Conservation (phyloP, 805 yeast genomes). For the Pichia thaimueangensis region DNA sequence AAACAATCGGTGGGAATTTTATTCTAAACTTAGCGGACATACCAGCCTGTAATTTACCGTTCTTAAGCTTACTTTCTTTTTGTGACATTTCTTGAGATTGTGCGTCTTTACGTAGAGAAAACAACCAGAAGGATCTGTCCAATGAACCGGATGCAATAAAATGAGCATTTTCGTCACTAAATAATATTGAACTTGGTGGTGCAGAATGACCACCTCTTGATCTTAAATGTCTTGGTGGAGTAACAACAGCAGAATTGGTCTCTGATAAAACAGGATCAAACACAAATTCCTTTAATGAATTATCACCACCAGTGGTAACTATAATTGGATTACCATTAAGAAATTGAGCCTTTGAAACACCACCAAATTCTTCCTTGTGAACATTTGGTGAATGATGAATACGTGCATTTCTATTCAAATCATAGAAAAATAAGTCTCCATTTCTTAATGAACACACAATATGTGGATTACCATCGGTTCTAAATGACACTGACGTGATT, state of each 20-base stretch:
- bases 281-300: conserved; percentile 79
- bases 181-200: conserved; percentile 71
- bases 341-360: conserved; percentile 67
- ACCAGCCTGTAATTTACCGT: conserved; percentile 52
- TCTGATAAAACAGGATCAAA: conserved; percentile 85
- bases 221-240: conserved; percentile 87
- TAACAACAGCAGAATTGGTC: conserved; percentile 54
- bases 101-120: conserved; percentile 90
- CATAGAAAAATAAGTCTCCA: conserved; percentile 86
- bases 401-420: conserved; percentile 63
- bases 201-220: conserved; percentile 97
- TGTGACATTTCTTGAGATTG: conserved; percentile 94
- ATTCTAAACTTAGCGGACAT: conserved; percentile 45
- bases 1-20: conserved; percentile 70
- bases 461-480: conserved; percentile 87
- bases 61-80: conserved; percentile 40
- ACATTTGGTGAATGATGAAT: conserved; percentile 69
- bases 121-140: conserved; percentile 84
- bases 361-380: conserved; percentile 70
- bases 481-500: conserved; percentile 65
- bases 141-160: conserved; percentile 78
- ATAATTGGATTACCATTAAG: conserved; percentile 88
- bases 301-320: conserved; percentile 88
- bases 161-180: conserved; percentile 74
- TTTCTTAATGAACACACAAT: conserved; percentile 68